Evolutionary conservation across 2,329 filamentous ascomycete genomes (phyloP).

Genomic region (Fonsecaea pedrosoi): DNA sequence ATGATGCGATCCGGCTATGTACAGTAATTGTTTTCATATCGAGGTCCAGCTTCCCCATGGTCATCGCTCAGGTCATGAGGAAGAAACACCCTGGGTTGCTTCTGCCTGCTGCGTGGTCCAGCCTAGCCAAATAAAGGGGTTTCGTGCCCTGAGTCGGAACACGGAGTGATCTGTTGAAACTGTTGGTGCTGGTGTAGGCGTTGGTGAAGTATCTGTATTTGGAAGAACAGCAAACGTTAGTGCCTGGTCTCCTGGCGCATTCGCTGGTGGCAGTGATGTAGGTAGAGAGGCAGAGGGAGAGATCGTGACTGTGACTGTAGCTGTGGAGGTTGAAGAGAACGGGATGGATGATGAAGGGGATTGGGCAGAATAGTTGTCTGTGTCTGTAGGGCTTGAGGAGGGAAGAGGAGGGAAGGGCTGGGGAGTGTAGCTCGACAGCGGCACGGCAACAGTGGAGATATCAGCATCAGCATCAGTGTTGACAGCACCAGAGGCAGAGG

Average conservation of each 20-base stretch:
- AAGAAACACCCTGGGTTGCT: constrained; percentile 2
- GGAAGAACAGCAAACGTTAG: constrained; percentile 10
- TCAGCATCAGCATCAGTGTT: not conserved
- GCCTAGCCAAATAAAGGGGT: constrained; percentile 15
- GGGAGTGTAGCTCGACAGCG: not conserved
- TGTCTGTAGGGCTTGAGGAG: not conserved
- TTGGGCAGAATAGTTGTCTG: not conserved
- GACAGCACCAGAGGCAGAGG: not conserved
- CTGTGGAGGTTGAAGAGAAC: constrained; percentile 7
- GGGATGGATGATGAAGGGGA: not conserved
- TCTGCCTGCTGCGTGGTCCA: constrained; percentile 12
- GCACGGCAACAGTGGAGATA: not conserved
- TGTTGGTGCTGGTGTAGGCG: constrained; percentile 6
- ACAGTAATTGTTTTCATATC: not conserved
- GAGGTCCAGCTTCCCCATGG: not conserved
- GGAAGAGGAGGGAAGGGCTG: not conserved
- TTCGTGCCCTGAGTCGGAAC: constrained; percentile 16
- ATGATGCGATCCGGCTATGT: not conserved
- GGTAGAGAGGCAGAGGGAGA: not conserved
- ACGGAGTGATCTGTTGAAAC: constrained; percentile 17
- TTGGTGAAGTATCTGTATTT: constrained; percentile 7
- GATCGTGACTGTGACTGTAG: constrained; percentile 11
- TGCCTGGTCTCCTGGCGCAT: not conserved
- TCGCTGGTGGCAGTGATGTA: not conserved
- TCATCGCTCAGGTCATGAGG: constrained; percentile 7